Base-by-base conservation (phyloP, 495 filamentous ascomycete species). In the Immersiella caudata region DNA sequence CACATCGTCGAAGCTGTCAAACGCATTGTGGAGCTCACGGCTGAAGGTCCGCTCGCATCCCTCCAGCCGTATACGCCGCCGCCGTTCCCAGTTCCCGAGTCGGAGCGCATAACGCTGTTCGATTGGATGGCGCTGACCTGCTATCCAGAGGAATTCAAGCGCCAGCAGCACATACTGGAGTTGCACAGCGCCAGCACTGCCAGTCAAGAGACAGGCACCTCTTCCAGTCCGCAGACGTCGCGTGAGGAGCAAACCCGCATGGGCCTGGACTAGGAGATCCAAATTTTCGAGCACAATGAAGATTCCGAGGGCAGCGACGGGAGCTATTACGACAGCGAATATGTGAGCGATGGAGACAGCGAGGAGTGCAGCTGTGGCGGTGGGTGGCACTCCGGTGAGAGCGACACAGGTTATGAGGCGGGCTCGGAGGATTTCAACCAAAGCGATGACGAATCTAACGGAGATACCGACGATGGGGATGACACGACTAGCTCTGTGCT, bases 91-190 rank as follows among this genome's bases (percentile, higher is more conserved):
- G 72, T 73, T 54, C 66, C 70, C 9, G 73, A 70, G 59, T 67
- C 58, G 64, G 68, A 76, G n/a, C 69, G 76, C 22, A 61, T 72
- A n/a, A 72, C 65, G 9, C 27, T 79, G 25, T 79, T 79, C 67
- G 76, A 79, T 69, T 79, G 76, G 76, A 71, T 79, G 67, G 72
- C 67, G 68, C 74, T 79, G 60, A 77, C 70, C 20, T 72, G 70
- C 68, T 79, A 74, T 65, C 76, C 75, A 75, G 75, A 71, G 36
- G 71, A 75, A 66, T 33, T 73, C 22, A 59, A 33, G 22, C 60
- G 36, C 21, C 70, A 76, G 69, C 62, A 71, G 61, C 68, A 70
- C 33, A n/a, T 67, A 18, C 26, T 35, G 49, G 62, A 62, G 24
- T 66, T 69, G n/a, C 29, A 22, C 29, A 29, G 33, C 2, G 59